A percentile compares a stretch with the other conserved stretches of the same genome.
phyloP scores from a whole-genome alignment of 805 yeast species.

The Kodamaea kaohsiungensis region DNA sequence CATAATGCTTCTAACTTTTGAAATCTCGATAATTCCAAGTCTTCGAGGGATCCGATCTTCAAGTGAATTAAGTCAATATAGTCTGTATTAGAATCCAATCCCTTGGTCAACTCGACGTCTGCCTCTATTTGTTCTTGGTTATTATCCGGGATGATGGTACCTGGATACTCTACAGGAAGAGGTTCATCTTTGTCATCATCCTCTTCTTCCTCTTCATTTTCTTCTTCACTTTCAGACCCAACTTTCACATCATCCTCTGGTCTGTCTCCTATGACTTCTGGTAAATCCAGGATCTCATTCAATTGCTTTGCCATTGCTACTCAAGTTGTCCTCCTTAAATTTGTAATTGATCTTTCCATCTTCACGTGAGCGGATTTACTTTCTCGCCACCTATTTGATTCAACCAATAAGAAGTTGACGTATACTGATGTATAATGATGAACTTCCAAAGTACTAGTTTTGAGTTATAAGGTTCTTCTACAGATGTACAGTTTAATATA shows the following conservation, averaged over 20 bases:
- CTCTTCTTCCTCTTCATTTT: conserved; percentile 21
- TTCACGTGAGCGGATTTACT: conserved; percentile 5
- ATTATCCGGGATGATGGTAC: conserved; percentile 45
- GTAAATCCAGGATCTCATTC: conserved; percentile 6
- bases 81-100: conserved; percentile 56
- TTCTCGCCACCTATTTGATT: neutral
- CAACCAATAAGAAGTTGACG: neutral
- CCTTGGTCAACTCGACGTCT: conserved; percentile 64
- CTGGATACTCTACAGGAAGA: conserved; percentile 44
- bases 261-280: conserved; percentile 11
- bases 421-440: too few species aligned
- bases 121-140: conserved; percentile 60
- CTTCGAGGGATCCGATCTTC: conserved; percentile 65
- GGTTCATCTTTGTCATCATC: conserved; percentile 29
- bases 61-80: conserved; percentile 68
- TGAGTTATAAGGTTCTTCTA: neutral
- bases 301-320: neutral
- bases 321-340: neutral
- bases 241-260: conserved; percentile 10
- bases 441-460: too few species aligned
- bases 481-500: neutral
- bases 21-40: conserved; percentile 59
- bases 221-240: conserved; percentile 19
- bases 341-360: neutral
- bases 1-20: conserved; percentile 58